Evolutionary conservation across 139 green algal species (phyloP).

Genomic region (Astrephomene gubernaculifera): DNA sequence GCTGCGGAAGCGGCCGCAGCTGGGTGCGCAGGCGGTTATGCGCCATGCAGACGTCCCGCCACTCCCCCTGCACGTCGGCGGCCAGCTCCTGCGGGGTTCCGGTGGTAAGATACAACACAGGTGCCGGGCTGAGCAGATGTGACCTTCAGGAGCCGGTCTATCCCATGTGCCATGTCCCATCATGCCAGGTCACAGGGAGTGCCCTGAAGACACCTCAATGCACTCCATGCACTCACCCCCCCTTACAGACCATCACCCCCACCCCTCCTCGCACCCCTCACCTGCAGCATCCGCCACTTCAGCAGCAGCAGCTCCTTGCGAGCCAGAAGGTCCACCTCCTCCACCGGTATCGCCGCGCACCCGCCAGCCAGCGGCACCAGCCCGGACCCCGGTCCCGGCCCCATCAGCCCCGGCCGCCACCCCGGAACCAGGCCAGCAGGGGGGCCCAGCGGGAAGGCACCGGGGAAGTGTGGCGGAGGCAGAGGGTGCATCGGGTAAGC

Average conservation of each 20-base stretch:
- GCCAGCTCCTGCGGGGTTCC: conserved; percentile 36
- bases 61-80: conserved; percentile 12
- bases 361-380: not conserved
- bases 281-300: conserved; percentile 40
- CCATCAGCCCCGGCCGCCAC: not conserved
- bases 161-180: too few species aligned
- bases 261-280: not conserved
- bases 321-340: conserved; percentile 19
- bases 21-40: conserved; percentile 36
- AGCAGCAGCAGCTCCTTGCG: conserved; percentile 34
- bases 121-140: too few species aligned
- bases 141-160: too few species aligned
- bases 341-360: not conserved
- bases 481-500: not conserved
- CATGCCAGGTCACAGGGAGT: too few species aligned
- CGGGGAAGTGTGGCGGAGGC: not conserved
- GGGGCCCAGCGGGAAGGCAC: not conserved
- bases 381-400: too few species aligned
- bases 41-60: not conserved
- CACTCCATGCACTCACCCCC: too few species aligned
- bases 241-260: too few species aligned
- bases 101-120: too few species aligned
- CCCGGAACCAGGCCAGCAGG: not conserved
- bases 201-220: too few species aligned
- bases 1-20: too few species aligned